phyloP scores from a whole-genome alignment of 1,139 yeast genomes.

The Candida sp. region DNA sequence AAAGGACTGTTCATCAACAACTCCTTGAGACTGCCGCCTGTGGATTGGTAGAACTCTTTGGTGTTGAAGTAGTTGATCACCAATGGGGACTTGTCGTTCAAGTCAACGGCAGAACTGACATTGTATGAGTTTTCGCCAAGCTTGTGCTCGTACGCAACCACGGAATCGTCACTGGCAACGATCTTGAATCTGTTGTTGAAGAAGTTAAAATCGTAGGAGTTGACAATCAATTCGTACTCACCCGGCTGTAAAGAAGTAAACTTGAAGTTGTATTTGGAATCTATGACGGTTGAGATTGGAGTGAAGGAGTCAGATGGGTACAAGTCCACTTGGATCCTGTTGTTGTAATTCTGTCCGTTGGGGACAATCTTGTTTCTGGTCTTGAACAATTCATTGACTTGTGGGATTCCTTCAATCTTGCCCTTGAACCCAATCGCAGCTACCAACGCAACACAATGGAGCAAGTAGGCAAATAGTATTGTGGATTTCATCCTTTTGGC shows the following conservation, averaged over 20 bases:
- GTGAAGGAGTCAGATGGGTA: conserved; percentile 15
- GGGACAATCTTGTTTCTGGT: conserved; percentile 24
- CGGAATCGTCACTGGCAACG: conserved; percentile 20
- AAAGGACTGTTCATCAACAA: conserved; percentile 46
- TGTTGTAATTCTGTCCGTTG: conserved; percentile 41
- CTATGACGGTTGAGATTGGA: conserved; percentile 21
- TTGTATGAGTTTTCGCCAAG: conserved; percentile 22
- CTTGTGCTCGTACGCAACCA: conserved; percentile 27
- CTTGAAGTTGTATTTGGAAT: conserved; percentile 28
- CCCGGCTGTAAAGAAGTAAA: conserved; percentile 32
- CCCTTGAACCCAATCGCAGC: conserved; percentile 21
- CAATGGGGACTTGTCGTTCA: conserved; percentile 24
- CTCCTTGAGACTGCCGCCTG: conserved; percentile 34
- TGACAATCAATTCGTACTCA: conserved; percentile 35
- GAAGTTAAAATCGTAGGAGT: conserved; percentile 43
- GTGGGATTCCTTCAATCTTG: conserved; percentile 28
- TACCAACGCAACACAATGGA: background rate
- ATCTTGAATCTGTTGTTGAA: conserved; percentile 29
- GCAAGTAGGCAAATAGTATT: background rate
- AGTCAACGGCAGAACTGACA: conserved; percentile 18
- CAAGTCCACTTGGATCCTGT: conserved; percentile 36
- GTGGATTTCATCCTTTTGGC: background rate
- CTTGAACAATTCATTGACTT: conserved; percentile 23
- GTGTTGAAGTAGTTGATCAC: conserved; percentile 22
- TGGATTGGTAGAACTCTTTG: conserved; percentile 40